A percentile compares a stretch with the other conserved stretches of the same genome.
phyloP scores from a whole-genome alignment of 495 filamentous ascomycete genomes.

The Neohortaea acidophila region DNA sequence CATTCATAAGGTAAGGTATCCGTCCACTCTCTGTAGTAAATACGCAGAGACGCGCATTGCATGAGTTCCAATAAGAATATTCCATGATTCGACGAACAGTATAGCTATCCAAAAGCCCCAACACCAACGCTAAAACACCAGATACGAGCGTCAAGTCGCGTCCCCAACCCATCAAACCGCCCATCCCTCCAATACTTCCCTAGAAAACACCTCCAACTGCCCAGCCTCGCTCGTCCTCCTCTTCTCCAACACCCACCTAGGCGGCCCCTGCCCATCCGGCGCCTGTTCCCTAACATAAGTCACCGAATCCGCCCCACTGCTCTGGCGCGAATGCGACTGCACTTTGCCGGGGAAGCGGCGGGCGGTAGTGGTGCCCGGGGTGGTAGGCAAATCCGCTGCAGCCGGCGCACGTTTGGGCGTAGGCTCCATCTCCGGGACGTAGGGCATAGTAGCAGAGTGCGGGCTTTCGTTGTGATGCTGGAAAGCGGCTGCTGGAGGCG shows the following conservation, averaged over 20 bases:
- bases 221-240: constrained; percentile 28
- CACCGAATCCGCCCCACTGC: constrained; percentile 26
- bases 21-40: no score
- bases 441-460: constrained; percentile 1
- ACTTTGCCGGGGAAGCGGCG: neutral
- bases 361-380: neutral
- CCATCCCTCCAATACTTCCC: constrained; percentile 29
- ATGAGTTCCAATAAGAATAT: no score
- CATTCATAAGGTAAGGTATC: no score
- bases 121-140: no score
- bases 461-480: constrained; percentile 1
- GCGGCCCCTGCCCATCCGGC: constrained; percentile 16
- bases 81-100: no score
- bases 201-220: constrained; percentile 26
- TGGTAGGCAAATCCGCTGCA: constrained; percentile 3
- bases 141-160: no score
- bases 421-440: neutral
- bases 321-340: constrained; percentile 23
- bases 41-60: no score
- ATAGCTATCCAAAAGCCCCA: no score
- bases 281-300: constrained; percentile 28
- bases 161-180: constrained; percentile 28
- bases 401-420: constrained; percentile 5
- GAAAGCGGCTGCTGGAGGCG: neutral
- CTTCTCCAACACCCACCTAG: constrained; percentile 30